Conservation (phyloP, 768 basidiomycete species). For the Epithele typhae region DNA sequence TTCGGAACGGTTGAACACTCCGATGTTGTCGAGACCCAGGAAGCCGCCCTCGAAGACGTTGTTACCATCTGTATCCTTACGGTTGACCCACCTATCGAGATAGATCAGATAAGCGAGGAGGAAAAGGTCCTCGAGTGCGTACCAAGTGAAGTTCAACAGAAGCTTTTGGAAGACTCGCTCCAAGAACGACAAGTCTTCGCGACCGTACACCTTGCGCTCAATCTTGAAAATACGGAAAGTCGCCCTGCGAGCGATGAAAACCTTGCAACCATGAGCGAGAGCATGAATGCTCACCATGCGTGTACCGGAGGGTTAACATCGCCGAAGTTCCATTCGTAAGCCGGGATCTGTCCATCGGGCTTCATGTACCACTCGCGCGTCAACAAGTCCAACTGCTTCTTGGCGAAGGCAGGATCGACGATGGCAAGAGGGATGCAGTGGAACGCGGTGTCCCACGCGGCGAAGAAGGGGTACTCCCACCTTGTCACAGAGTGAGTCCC, state of each 20-base stretch:
- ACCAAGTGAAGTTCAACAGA: slow-evolving; percentile 96
- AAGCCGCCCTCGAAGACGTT: slow-evolving; percentile 99
- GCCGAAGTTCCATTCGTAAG: slow-evolving; percentile 99
- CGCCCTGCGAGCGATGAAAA: slow-evolving; percentile 46
- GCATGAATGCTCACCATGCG: slow-evolving; percentile 62
- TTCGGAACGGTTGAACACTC: slow-evolving; percentile 96
- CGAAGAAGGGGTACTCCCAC: slow-evolving; percentile 99
- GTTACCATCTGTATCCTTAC: slow-evolving; percentile 91
- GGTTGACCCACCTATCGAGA: slow-evolving; percentile 90
- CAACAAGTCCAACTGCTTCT: slow-evolving; percentile 94
- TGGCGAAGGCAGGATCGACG: slow-evolving; percentile 92
- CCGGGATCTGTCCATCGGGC: slow-evolving; percentile 97
- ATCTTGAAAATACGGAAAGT: slow-evolving; percentile 99
- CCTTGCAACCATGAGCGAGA: background rate
- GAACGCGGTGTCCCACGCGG: slow-evolving; percentile 98
- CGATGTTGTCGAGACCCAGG: slow-evolving; percentile 96
- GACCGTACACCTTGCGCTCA: slow-evolving; percentile 90
- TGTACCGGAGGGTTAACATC: slow-evolving; percentile 99
- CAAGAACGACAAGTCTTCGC: slow-evolving; percentile 86
- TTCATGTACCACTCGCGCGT: slow-evolving; percentile 99
- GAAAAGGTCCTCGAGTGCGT: slow-evolving; percentile 15
- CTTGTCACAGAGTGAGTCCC: slow-evolving; percentile 29
- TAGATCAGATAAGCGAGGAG: background rate
- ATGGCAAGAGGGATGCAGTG: slow-evolving; percentile 97
- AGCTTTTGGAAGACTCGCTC: slow-evolving; percentile 99